Conservation (phyloP, 106 monocot genomes). For the Acanthochlamys bracteata region DNA sequence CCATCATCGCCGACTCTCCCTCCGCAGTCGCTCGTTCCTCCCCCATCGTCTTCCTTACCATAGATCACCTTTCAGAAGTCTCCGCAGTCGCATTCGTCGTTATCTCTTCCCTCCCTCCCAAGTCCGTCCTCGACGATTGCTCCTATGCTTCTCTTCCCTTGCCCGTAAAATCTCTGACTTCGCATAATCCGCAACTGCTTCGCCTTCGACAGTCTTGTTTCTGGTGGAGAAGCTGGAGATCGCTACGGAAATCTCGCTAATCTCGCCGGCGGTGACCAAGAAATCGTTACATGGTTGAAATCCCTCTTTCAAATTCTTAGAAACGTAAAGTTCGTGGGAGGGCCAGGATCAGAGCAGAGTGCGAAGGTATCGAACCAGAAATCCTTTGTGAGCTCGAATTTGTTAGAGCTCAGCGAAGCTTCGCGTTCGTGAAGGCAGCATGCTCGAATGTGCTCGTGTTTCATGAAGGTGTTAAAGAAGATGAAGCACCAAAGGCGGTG, state of each 20-base stretch:
- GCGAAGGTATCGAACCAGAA: constrained; percentile 52
- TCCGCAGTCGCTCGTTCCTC: constrained; percentile 19
- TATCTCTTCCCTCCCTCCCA: constrained; percentile 2
- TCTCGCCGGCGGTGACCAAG: constrained; percentile 37
- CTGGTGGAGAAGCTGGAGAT: constrained; percentile 48
- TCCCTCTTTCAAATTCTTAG: constrained; percentile 30
- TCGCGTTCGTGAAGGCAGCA: constrained; percentile 27
- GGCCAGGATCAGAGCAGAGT: constrained; percentile 44
- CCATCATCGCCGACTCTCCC: constrained; percentile 25
- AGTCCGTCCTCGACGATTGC: constrained; percentile 14
- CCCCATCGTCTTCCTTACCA: constrained; percentile 46
- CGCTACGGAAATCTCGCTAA: constrained; percentile 37
- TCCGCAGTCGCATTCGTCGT: constrained; percentile 14
- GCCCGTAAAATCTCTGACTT: constrained; percentile 8
- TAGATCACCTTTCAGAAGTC: constrained; percentile 39
- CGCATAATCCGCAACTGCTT: constrained; percentile 19
- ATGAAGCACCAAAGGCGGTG: constrained; percentile 28
- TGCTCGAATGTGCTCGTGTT: constrained; percentile 22
- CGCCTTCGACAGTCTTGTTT: constrained; percentile 48
- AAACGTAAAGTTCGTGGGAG: constrained; percentile 23
- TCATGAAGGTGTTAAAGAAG: constrained; percentile 23
- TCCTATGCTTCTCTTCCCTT: constrained; percentile 18
- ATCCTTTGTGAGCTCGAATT: constrained; percentile 21
- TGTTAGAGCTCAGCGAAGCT: constrained; percentile 35
- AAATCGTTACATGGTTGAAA: constrained; percentile 25